phyloP scores from a whole-genome alignment of 2,329 filamentous ascomycete species.

The Zymoseptoria passerinii region DNA sequence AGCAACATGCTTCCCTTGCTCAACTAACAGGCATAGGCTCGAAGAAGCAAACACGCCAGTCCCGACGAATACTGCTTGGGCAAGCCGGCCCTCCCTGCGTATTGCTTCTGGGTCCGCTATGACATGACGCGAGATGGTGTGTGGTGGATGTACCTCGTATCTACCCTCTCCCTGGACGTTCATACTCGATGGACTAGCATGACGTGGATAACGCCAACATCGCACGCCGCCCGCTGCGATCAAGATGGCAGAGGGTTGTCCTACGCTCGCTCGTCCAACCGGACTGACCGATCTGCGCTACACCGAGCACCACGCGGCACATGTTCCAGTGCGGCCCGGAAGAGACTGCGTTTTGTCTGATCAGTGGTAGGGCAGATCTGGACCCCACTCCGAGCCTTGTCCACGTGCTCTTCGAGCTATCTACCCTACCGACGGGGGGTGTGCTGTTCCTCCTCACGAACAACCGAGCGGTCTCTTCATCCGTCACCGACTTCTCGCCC shows the following conservation, averaged over 20 bases:
- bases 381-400: neutral
- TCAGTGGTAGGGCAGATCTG: neutral
- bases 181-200: neutral
- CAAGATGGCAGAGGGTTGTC: neutral
- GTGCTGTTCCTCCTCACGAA: neutral
- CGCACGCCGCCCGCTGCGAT: neutral
- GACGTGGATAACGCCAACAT: neutral
- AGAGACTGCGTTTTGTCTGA: neutral
- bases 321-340: neutral
- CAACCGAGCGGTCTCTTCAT: neutral
- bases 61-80: neutral
- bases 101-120: neutral
- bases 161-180: neutral
- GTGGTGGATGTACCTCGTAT: neutral
- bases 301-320: neutral
- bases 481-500: neutral
- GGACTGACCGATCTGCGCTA: neutral
- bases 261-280: neutral
- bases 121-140: neutral
- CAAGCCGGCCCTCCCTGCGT: neutral
- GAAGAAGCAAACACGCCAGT: neutral
- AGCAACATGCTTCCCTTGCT: neutral
- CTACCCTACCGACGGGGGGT: neutral
- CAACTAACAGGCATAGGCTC: neutral
- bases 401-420: neutral